These are phyloP conservation scores for Drosera capensis DNA, from an alignment of 148 eudicot species.

Conservation along the genomic window DNA sequence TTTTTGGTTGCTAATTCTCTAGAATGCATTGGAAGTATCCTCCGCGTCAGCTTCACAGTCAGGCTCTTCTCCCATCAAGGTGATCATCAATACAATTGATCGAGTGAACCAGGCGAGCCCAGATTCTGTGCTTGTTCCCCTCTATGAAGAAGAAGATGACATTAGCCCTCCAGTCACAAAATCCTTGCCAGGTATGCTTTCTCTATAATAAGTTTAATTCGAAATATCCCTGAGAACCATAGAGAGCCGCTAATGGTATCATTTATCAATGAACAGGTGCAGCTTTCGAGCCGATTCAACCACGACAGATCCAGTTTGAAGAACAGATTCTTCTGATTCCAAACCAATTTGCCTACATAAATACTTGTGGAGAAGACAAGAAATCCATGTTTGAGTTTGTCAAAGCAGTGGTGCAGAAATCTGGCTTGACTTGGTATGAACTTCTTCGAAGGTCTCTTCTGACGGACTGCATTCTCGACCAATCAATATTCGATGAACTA, in stretches of 20 bases:
- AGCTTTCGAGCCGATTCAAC: slow-evolving; percentile 18
- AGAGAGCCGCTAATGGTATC: neutral
- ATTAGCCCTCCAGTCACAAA: slow-evolving; percentile 51
- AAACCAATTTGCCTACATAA: neutral
- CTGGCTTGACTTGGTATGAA: slow-evolving; percentile 73
- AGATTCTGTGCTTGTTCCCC: slow-evolving; percentile 75
- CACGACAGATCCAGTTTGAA: slow-evolving; percentile 46
- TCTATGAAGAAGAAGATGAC: slow-evolving; percentile 48
- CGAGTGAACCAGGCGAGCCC: slow-evolving; percentile 73
- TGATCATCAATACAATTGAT: slow-evolving; percentile 19
- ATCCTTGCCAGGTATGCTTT: slow-evolving; percentile 29
- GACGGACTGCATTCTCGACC: slow-evolving; percentile 45
- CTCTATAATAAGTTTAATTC: neutral
- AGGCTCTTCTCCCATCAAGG: slow-evolving; percentile 17
- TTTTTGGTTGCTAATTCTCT: no score
- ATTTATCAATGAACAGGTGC: neutral
- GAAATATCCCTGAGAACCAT: neutral
- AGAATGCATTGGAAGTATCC: no score
- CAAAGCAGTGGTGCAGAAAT: slow-evolving; percentile 60
- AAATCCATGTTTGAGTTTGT: slow-evolving; percentile 71
- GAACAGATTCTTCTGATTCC: slow-evolving; percentile 19
- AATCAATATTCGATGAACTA: slow-evolving; percentile 63
- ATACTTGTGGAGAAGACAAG: slow-evolving; percentile 26
- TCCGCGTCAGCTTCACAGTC: slow-evolving; percentile 23
- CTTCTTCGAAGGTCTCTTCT: slow-evolving; percentile 53